These are phyloP conservation scores for Sporothrix schenckii DNA, from an alignment of 2,329 filamentous ascomycete species.

Conservation along the genomic window DNA sequence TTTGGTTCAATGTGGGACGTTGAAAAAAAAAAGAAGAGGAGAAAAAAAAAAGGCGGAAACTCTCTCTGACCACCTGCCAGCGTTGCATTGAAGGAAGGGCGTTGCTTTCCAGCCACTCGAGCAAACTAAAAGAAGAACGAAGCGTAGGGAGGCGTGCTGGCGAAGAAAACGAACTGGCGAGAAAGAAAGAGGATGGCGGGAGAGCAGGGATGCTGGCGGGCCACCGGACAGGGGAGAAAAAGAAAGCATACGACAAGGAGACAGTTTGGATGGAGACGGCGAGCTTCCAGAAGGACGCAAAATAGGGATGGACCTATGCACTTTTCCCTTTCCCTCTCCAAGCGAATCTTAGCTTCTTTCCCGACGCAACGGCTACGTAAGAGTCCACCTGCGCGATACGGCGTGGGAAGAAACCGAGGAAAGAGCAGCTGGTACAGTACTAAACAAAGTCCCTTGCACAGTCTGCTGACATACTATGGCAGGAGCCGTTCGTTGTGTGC, in stretches of 20 bases:
- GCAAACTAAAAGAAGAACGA: constrained; percentile 18
- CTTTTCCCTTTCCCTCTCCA: neutral
- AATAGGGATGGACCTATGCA: neutral
- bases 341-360: neutral
- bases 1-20: neutral
- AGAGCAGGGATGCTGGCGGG: neutral
- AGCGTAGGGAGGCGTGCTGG: neutral
- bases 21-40: neutral
- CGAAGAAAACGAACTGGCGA: neutral
- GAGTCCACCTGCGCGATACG: constrained; percentile 14
- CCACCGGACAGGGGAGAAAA: neutral
- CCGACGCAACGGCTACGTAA: neutral
- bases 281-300: constrained; percentile 17
- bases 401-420: constrained; percentile 6
- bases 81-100: constrained; percentile 18
- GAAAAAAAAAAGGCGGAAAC: neutral
- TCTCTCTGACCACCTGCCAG: neutral
- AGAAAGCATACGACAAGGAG: neutral
- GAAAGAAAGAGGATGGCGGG: constrained; percentile 8
- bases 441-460: neutral
- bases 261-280: neutral
- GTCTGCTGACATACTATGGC: constrained; percentile 15
- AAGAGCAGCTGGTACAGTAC: constrained; percentile 9
- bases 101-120: constrained; percentile 14
- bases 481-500: neutral